These are phyloP conservation scores for Fibroporia radiculosa DNA, from an alignment of 768 basidiomycete genomes.

Conservation along the genomic window DNA sequence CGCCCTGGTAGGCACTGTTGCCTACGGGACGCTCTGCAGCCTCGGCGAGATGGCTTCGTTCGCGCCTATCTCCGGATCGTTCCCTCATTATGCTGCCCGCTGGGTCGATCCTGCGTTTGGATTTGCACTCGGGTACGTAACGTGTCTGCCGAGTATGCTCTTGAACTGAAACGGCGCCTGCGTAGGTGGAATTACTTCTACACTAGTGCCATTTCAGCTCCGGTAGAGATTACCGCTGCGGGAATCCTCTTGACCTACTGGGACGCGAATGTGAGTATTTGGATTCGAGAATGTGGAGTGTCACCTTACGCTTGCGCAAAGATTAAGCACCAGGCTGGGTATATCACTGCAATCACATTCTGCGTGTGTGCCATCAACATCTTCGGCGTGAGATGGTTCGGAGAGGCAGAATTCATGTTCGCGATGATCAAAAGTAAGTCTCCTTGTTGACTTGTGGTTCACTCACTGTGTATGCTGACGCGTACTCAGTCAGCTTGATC, in stretches of 20 bases:
- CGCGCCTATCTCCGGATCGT: constrained; percentile 72
- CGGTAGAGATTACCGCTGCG: constrained; percentile 71
- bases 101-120: constrained; percentile 31
- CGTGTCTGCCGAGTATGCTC: neutral
- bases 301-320: neutral
- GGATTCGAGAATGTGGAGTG: neutral
- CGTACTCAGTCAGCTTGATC: constrained; percentile 57
- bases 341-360: constrained; percentile 51
- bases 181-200: constrained; percentile 27
- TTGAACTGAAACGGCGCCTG: neutral
- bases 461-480: neutral
- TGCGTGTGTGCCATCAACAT: constrained; percentile 59
- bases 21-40: constrained; percentile 59
- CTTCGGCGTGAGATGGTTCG: constrained; percentile 63
- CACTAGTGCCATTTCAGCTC: constrained; percentile 46
- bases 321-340: constrained; percentile 29
- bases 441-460: neutral
- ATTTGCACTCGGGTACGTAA: constrained; percentile 22
- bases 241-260: constrained; percentile 66
- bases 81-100: constrained; percentile 54
- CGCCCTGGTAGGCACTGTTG: constrained; percentile 53
- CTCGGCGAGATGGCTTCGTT: constrained; percentile 73
- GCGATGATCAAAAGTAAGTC: constrained; percentile 53
- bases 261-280: constrained; percentile 45
- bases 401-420: constrained; percentile 67